A percentile compares a stretch with the other conserved stretches of the same genome.
Conservation (phyloP, 495 filamentous ascomycete species). For the Penicillium cosmopolitanum region DNA sequence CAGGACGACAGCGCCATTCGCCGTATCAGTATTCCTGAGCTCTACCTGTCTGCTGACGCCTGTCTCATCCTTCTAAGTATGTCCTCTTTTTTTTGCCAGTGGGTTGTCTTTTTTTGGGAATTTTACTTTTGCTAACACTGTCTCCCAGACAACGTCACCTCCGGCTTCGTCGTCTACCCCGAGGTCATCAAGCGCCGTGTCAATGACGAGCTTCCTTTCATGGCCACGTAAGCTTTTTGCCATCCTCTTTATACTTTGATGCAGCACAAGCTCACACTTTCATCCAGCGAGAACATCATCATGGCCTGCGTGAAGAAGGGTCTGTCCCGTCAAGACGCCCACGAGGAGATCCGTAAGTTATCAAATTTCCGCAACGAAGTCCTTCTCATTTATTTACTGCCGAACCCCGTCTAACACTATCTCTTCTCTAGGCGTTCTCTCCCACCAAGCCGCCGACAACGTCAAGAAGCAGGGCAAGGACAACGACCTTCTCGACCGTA, state of each 20-base stretch:
- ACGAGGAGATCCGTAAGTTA: conserved; percentile 74
- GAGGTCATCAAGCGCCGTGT: conserved; percentile 70
- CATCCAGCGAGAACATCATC: conserved; percentile 64
- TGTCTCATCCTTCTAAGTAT: conserved; percentile 69
- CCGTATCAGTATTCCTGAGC: conserved; percentile 75
- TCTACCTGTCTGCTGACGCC: conserved; percentile 82
- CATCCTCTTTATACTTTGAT: not conserved
- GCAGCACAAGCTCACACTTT: conserved; percentile 21
- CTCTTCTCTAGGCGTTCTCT: conserved; percentile 63
- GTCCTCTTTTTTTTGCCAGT: conserved; percentile 15
- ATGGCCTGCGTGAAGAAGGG: conserved; percentile 82
- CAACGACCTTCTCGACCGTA: conserved; percentile 85
- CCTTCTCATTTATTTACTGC: not conserved
- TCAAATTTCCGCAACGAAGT: not conserved
- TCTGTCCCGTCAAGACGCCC: conserved; percentile 82
- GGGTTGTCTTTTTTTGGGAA: not conserved
- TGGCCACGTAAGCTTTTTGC: conserved; percentile 66
- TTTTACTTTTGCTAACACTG: conserved; percentile 9
- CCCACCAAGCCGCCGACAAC: conserved; percentile 77
- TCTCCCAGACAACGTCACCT: conserved; percentile 69
- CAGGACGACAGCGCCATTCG: conserved; percentile 65
- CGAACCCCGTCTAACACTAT: conserved; percentile 4
- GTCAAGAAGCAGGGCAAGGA: conserved; percentile 80
- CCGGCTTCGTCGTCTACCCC: conserved; percentile 86
- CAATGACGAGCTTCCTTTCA: conserved; percentile 84